A percentile compares a stretch with the other conserved stretches of the same genome.
phyloP scores from a whole-genome alignment of 2,329 filamentous ascomycete species.

The Aspergillus pseudonomiae region DNA sequence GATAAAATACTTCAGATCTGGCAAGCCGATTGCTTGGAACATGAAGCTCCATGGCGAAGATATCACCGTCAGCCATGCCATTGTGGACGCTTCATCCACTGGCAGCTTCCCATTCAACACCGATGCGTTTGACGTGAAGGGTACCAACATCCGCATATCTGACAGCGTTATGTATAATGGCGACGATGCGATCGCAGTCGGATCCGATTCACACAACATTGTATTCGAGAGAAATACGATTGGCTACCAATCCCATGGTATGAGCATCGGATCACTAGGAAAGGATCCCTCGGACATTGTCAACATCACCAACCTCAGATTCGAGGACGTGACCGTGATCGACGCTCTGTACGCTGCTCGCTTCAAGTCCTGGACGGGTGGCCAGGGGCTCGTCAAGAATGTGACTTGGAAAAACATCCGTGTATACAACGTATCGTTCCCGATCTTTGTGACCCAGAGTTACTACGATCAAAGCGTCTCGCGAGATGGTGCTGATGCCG shows the following conservation, averaged over 20 bases:
- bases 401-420: conserved; percentile 50
- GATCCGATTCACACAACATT: conserved; percentile 43
- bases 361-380: conserved; percentile 51
- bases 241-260: conserved; percentile 49
- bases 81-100: conserved; percentile 44
- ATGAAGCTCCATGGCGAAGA: conserved; percentile 44
- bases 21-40: conserved; percentile 50
- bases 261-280: conserved; percentile 50
- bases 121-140: conserved; percentile 36
- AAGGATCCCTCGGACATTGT: conserved; percentile 38
- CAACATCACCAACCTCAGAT: conserved; percentile 47
- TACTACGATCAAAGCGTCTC: conserved; percentile 46
- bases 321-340: conserved; percentile 48
- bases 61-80: conserved; percentile 44
- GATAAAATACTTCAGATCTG: conserved; percentile 46
- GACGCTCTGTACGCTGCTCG: conserved; percentile 47
- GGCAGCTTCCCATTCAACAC: conserved; percentile 49
- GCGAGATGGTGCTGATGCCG: conserved; percentile 37
- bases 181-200: conserved; percentile 48
- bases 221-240: conserved; percentile 45
- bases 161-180: conserved; percentile 46
- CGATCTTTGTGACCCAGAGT: conserved; percentile 52
- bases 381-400: conserved; percentile 47
- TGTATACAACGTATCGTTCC: conserved; percentile 50
- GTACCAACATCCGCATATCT: conserved; percentile 31